Base-by-base conservation (phyloP, 2,329 filamentous ascomycete species). In the Penicillium crustosum region DNA sequence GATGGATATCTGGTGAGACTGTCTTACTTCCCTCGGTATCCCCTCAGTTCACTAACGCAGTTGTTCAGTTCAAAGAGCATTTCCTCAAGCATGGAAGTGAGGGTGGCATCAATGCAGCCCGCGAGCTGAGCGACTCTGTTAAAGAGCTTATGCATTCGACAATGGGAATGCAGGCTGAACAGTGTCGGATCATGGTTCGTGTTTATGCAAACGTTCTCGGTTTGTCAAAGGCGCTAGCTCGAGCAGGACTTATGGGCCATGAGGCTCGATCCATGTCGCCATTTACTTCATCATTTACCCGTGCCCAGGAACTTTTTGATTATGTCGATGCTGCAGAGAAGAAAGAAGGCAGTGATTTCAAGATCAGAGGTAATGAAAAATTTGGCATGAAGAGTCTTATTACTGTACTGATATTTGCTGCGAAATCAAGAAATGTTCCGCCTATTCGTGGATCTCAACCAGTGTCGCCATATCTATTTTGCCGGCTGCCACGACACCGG, bases 401-500 rank as follows among this genome's bases (percentile, higher is more conserved):
- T 58, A 73, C 35, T 25, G 21, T 33, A 35, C 52, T 61, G 47
- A 61, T 56, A 19, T 35, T 9, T 43, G 6, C 49, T 23, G 54
- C n/a, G 15, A 10, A 21, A n/a, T 38, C 7, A 45, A 74, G 72
- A 73, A 62, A 70, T 70, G 59, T 73, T 75, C 53, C 69, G 67
- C 3, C 74, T 86, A 1, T 86, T 84, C 59, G 80, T 78, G 35
- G 81, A 86, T 45, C 84, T 83, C 63, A 73, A 78, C 4, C 83
- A 86, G 65, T 89, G 86, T 74, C 84, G 83, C 63, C 85, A 87
- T 67, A 85, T 89, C 36, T 84, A 83, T 66, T 84, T 86, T 57
- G 86, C 84, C 6, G 84, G 81, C 39, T 88, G 85, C 64, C 84
- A 87, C 62, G 83, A 88, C 63, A 77, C 77, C 25, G 81, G 81